Evolutionary conservation across 805 yeast genomes (phyloP).

Genomic region (Candida michaelii): DNA sequence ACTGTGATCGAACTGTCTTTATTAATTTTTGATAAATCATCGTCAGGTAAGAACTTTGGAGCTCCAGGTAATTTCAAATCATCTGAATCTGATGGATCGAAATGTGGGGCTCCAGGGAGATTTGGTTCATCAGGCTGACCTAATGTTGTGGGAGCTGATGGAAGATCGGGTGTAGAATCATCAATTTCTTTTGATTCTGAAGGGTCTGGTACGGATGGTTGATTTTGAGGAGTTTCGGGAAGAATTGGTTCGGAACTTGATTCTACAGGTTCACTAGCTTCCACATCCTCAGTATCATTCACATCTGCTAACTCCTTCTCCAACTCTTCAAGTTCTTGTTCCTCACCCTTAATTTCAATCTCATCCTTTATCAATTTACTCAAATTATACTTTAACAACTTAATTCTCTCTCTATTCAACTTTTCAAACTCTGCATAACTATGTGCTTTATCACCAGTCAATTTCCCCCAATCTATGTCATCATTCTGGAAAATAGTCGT

Average conservation of each 20-base stretch:
- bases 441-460: conserved; percentile 34
- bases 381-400: conserved; percentile 38
- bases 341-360: conserved; percentile 21
- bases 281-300: background rate
- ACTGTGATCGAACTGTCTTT: conserved; percentile 39
- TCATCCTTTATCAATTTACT: conserved; percentile 40
- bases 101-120: conserved; percentile 42
- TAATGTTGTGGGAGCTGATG: conserved; percentile 12
- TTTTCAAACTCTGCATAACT: conserved; percentile 23
- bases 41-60: conserved; percentile 42
- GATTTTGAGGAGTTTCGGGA: conserved; percentile 1
- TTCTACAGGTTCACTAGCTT: background rate
- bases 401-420: conserved; percentile 31
- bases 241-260: background rate
- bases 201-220: background rate
- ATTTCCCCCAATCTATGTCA: conserved; percentile 31
- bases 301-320: conserved; percentile 1
- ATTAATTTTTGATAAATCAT: conserved; percentile 36
- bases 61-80: conserved; percentile 41
- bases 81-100: conserved; percentile 27
- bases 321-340: conserved; percentile 23
- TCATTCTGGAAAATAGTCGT: conserved; percentile 26
- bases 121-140: conserved; percentile 1
- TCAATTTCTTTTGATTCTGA: conserved; percentile 1
- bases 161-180: conserved; percentile 2